A percentile compares a stretch with the other conserved stretches of the same genome.
phyloP scores from a whole-genome alignment of 345 rosid species.

The Diplotaxis tenuifolia region DNA sequence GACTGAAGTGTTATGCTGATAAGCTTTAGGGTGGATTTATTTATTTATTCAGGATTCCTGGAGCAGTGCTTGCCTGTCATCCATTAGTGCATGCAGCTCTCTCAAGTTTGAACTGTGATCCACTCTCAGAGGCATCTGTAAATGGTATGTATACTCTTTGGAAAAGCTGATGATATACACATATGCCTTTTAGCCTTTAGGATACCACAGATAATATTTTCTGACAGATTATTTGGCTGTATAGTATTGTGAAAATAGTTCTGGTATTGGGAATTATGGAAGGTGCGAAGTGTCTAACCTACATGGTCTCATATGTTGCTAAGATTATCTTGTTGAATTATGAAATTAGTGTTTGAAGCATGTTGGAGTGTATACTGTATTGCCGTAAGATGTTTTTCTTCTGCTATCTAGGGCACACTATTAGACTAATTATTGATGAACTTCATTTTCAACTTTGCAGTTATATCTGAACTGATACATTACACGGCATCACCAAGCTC shows the following conservation, averaged over 20 bases:
- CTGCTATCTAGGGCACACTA: no score
- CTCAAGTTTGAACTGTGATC: conserved; percentile 79
- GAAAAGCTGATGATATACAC: conserved; percentile 7
- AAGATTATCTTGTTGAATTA: no score
- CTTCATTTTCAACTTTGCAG: conserved; percentile 47
- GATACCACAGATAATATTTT: not conserved
- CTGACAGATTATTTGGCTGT: not conserved
- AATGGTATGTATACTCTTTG: conserved; percentile 70
- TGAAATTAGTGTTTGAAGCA: no score
- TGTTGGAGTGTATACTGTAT: no score
- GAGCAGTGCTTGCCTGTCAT: conserved; percentile 77
- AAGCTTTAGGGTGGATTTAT: conserved; percentile 1
- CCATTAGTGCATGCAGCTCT: conserved; percentile 89
- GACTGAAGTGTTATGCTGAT: conserved; percentile 8
- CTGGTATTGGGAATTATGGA: no score
- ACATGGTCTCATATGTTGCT: no score
- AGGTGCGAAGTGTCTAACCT: no score
- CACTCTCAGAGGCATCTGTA: conserved; percentile 94
- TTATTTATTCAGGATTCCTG: conserved; percentile 75
- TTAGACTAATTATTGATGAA: conserved; percentile 2
- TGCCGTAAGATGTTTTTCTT: no score
- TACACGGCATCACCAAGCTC: conserved; percentile 71
- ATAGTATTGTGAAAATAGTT: no score
- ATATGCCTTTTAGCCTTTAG: not conserved
- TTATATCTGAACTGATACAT: conserved; percentile 90